A percentile compares a stretch with the other conserved stretches of the same genome.
Conservation (phyloP, 2,329 filamentous ascomycete species). For the Cordyceps militaris region DNA sequence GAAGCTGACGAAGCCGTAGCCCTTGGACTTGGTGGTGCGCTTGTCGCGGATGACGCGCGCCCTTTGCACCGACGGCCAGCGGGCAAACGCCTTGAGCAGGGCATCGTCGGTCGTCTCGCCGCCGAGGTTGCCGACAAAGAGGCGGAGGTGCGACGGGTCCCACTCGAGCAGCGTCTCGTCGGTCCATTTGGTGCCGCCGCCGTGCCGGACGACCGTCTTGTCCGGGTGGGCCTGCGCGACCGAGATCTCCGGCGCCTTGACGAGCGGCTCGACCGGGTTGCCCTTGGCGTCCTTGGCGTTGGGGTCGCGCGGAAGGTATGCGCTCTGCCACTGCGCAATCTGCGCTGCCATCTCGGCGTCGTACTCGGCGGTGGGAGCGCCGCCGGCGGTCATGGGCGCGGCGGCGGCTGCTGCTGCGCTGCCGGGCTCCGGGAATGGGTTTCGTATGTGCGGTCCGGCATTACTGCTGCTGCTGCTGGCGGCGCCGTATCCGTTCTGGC, state of each 20-base stretch:
- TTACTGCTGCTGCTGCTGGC: neutral
- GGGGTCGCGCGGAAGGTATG: conserved; percentile 54
- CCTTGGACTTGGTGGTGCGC: conserved; percentile 90
- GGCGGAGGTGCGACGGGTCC: conserved; percentile 88
- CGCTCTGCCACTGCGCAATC: conserved; percentile 91
- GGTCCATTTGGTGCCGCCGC: conserved; percentile 88
- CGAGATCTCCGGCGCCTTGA: conserved; percentile 28
- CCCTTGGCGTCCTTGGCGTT: conserved; percentile 31
- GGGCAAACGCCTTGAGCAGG: conserved; percentile 84
- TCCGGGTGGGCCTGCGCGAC: conserved; percentile 44
- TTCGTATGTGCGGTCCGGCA: conserved; percentile 62
- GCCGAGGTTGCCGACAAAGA: conserved; percentile 94
- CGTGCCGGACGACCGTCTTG: conserved; percentile 78
- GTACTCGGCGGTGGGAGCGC: conserved; percentile 25
- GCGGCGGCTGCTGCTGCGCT: conserved; percentile 25
- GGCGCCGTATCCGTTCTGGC: conserved; percentile 33
- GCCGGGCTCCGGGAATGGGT: conserved; percentile 68
- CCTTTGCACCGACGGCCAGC: conserved; percentile 83
- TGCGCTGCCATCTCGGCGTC: conserved; percentile 83
- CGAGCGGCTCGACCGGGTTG: conserved; percentile 17
- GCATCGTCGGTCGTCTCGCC: conserved; percentile 97
- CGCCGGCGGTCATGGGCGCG: conserved; percentile 18
- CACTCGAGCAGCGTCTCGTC: conserved; percentile 86
- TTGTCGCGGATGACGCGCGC: conserved; percentile 93
- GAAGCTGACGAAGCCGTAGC: conserved; percentile 95